These are phyloP conservation scores for Dentipellis fragilis DNA, from an alignment of 768 basidiomycete genomes.

Conservation along the genomic window DNA sequence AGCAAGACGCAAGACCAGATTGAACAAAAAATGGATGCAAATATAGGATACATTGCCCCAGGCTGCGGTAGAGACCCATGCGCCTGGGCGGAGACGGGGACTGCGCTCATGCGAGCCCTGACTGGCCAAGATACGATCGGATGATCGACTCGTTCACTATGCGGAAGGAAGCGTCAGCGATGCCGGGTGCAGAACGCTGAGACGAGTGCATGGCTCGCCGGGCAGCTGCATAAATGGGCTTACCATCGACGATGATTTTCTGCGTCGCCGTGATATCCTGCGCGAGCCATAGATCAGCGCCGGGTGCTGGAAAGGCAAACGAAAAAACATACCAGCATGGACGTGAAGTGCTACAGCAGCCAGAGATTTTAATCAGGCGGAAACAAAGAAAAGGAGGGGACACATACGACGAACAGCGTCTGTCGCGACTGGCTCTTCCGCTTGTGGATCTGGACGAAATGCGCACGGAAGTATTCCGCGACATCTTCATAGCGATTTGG, in stretches of 20 bases:
- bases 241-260: conserved; percentile 12
- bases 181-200: too few relatives aligned
- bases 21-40: too few relatives aligned
- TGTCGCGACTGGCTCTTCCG: conserved; percentile 50
- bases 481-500: conserved; percentile 63
- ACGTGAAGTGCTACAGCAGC: conserved; percentile 49
- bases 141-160: conserved; percentile 58
- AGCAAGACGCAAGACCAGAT: too few relatives aligned
- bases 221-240: neutral
- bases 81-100: neutral
- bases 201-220: too few relatives aligned
- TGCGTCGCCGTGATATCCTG: conserved; percentile 63
- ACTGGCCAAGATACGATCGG: conserved; percentile 49
- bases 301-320: neutral
- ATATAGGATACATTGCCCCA: too few relatives aligned
- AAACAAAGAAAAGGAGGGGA: neutral
- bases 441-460: conserved; percentile 68
- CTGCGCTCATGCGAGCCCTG: conserved; percentile 10
- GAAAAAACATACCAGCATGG: conserved; percentile 45
- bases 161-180: neutral
- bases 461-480: conserved; percentile 75
- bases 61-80: too few relatives aligned
- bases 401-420: conserved; percentile 54
- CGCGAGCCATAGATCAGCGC: neutral
- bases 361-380: neutral